Evolutionary conservation across 1,284 basidiomycete species (phyloP), one percentile per base, ranked within the genome.

Genomic region (Microbotryum violaceum): DNA sequence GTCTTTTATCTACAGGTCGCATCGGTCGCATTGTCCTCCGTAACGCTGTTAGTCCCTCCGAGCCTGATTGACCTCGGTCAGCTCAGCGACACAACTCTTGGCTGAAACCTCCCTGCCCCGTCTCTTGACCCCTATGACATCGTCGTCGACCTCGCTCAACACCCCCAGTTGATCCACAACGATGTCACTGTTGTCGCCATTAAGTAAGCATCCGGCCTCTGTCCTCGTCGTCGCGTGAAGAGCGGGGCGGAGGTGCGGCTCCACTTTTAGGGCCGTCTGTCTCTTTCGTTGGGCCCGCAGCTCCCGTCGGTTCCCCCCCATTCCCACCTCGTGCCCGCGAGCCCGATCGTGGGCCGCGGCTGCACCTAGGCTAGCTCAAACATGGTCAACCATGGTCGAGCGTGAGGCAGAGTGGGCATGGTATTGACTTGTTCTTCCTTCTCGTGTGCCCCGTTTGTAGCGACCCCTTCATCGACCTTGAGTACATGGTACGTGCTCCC

Each of bases 1-100:
- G 27, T 42, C 12, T 16, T 56, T n/a, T 20, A 27, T 45, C 8
- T 31, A 33, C 66, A 91, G 91, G 92, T 82, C 91, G 92, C 82
- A 96, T 96, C 75, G 92, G 93, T 77, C 91, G 92, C 79, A 96
- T 98, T 77, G 96, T 98, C 71, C 82, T 90, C 79, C 88, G 94
- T 75, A 97, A 97, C 82, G 91, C 91, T 61, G 81, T 56, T 14
- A 47, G 54, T 49, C 37, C 37, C 16, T 49, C 45, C 9, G 21
- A 7, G 21, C 65, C 56, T 29, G 10, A 12, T 46, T 6, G 7
- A 2, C 33, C 53, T 51, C 44, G n/a, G 49, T 29, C 27, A 31
- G 25, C 48, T 29, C 45, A 21, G 20, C 27, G 21, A 54, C 46
- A 6, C 21, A 14, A n/a, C 58, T 18, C 23, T 21, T 31, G 7